Base-by-base conservation (phyloP, 1,284 basidiomycete genomes). In the Schizophyllum commune region DNA sequence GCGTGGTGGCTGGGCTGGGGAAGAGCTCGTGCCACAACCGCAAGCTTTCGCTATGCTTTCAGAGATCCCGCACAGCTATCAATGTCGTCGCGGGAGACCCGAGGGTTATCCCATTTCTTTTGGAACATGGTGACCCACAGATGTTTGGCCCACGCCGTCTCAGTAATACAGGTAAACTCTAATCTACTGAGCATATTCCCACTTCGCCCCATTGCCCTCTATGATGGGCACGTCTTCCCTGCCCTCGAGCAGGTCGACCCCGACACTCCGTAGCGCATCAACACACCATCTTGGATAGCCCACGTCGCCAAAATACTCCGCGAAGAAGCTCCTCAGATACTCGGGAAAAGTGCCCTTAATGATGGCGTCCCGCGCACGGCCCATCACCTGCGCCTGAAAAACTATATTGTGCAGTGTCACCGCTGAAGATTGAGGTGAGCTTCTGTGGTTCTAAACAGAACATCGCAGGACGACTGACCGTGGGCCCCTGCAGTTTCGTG, bases 251-350 rank as follows among this genome's bases (percentile, higher is more conserved):
- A 92, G 71, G 72, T 92, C 89, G 1, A 92, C 88, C 1, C 88
- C 88, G 17, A 91, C 90, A 63, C 84, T 88, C 27, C 78, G 76
- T 58, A 92, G 73, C 19, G 91, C 91, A 69, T 91, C 88, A 3
- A 93, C 83, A 67, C 89, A 91, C 91, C 91, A 93, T 67, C 85
- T 83, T 0, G 91, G 91, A 70, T 92, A 92, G 32, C 85, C 87
- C 32, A 74, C 72, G 61, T 82, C 78, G 17, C 81, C 85, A 70
- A 88, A 94, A 70, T 89, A 94, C 55, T 75, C 75, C 56, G 76
- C 78, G 72, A 92, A 94, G 75, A 93, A 94, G 9, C 74, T 74
- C 62, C 78, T 79, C 58, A 92, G 77, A 68, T 91, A 94, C 58
- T 82, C 76, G 1, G 92, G 92, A 73, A 92, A 94, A 13, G 76